phyloP scores from a whole-genome alignment of 1,139 yeast species.

The Candida tetrigidarum region DNA sequence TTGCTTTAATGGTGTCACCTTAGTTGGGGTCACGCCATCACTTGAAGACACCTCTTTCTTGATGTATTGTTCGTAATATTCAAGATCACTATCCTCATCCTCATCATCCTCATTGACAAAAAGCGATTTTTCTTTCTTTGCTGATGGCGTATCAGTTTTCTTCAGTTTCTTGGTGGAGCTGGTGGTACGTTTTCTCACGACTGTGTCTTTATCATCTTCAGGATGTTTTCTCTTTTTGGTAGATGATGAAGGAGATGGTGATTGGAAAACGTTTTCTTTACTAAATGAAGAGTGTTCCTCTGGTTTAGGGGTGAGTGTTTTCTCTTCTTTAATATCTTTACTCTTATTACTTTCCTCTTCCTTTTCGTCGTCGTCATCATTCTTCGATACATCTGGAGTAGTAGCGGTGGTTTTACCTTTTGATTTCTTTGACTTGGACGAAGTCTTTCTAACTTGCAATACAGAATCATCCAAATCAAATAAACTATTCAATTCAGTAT shows the following conservation, averaged over 20 bases:
- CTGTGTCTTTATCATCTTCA: slow-evolving; percentile 21
- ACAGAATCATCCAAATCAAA: slow-evolving; percentile 9
- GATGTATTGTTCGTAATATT: slow-evolving; percentile 7
- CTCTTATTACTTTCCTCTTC: too few species aligned
- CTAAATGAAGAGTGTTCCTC: slow-evolving; percentile 29
- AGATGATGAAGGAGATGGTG: slow-evolving; percentile 27
- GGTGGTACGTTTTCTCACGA: background rate
- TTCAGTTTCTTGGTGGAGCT: slow-evolving; percentile 6
- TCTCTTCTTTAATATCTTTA: background rate
- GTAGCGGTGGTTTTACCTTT: background rate
- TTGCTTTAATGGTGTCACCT: slow-evolving; percentile 4
- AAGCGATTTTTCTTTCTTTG: slow-evolving; percentile 13
- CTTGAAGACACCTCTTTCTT: background rate
- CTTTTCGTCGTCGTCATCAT: too few species aligned
- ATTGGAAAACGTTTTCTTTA: slow-evolving; percentile 46
- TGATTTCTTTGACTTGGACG: too few species aligned
- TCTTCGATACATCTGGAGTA: background rate
- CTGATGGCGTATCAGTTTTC: background rate
- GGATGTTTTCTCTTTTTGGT: slow-evolving; percentile 32
- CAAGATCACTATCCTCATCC: slow-evolving; percentile 15
- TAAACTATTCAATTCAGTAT: background rate
- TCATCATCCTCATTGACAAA: too few species aligned
- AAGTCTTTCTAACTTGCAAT: background rate
- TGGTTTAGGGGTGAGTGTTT: background rate
- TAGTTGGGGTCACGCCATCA: slow-evolving; percentile 4